These are phyloP conservation scores for Amanita exitialis DNA, from an alignment of 768 basidiomycete species.

Conservation along the genomic window DNA sequence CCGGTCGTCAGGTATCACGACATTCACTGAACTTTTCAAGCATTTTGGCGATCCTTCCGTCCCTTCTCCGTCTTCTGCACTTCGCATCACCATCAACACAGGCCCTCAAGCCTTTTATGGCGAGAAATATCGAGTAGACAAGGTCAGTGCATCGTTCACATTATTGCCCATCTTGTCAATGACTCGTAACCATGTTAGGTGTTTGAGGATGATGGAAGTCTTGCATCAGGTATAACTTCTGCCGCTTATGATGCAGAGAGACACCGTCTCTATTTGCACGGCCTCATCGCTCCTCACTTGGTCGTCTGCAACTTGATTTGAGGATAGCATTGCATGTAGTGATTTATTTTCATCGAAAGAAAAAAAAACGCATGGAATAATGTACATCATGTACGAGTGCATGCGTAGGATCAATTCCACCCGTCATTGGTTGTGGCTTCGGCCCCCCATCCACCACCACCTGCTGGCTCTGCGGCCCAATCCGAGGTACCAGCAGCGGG, in stretches of 20 bases:
- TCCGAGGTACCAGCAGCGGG: conserved; percentile 45
- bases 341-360: neutral
- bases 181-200: conserved; percentile 26
- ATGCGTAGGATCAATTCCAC: conserved; percentile 24
- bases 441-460: conserved; percentile 24
- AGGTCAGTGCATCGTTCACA: conserved; percentile 23
- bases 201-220: conserved; percentile 56
- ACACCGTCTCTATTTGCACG: conserved; percentile 44
- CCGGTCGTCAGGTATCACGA: conserved; percentile 28
- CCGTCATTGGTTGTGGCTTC: conserved; percentile 19
- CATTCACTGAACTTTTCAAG: conserved; percentile 20
- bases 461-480: conserved; percentile 81
- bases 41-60: conserved; percentile 33
- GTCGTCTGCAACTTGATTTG: conserved; percentile 18
- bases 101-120: conserved; percentile 40
- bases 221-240: conserved; percentile 47
- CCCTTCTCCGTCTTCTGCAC: conserved; percentile 35
- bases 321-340: neutral
- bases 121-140: conserved; percentile 45
- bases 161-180: neutral
- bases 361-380: neutral
- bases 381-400: neutral
- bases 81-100: conserved; percentile 44
- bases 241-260: conserved; percentile 45
- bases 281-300: conserved; percentile 20